Evolutionary conservation across 2,329 filamentous ascomycete genomes (phyloP).

Genomic region (Neoscytalidium dimidiatum): DNA sequence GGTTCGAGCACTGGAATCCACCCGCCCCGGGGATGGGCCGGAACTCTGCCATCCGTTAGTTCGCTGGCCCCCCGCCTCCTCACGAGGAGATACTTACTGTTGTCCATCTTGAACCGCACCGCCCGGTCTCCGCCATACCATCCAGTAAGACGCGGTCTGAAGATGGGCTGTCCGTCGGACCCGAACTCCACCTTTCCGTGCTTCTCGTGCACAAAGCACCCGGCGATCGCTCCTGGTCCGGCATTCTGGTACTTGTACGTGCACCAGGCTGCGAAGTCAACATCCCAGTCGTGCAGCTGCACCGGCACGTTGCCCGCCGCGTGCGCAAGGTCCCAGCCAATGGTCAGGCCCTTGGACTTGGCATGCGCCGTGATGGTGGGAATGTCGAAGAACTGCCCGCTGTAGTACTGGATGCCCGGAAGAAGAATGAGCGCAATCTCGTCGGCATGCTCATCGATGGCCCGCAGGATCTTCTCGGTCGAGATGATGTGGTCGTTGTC

Average conservation of each 20-base stretch:
- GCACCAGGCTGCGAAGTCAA: slow-evolving; percentile 23
- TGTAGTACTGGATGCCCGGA: slow-evolving; percentile 22
- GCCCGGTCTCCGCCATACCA: slow-evolving; percentile 75
- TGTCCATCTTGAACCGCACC: slow-evolving; percentile 74
- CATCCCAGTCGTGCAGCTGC: slow-evolving; percentile 22
- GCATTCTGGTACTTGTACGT: slow-evolving; percentile 24
- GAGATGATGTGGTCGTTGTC: slow-evolving; percentile 20
- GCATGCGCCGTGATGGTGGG: slow-evolving; percentile 20
- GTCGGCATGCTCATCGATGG: slow-evolving; percentile 20
- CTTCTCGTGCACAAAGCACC: slow-evolving; percentile 21
- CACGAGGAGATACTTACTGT: slow-evolving; percentile 34
- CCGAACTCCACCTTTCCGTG: slow-evolving; percentile 29
- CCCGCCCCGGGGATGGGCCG: slow-evolving; percentile 66
- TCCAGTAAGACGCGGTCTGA: slow-evolving; percentile 63
- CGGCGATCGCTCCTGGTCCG: slow-evolving; percentile 19
- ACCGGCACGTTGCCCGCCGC: slow-evolving; percentile 22
- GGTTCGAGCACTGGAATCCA: slow-evolving; percentile 73
- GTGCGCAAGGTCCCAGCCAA: slow-evolving; percentile 23
- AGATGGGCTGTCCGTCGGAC: slow-evolving; percentile 43
- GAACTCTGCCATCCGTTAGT: slow-evolving; percentile 46
- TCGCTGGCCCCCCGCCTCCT: neutral
- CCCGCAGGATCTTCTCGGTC: slow-evolving; percentile 19
- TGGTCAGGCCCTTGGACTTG: slow-evolving; percentile 19
- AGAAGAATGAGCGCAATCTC: slow-evolving; percentile 20
- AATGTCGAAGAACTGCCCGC: slow-evolving; percentile 22